phyloP scores from a whole-genome alignment of 306 rosid species.

The Arachis stenosperma region DNA sequence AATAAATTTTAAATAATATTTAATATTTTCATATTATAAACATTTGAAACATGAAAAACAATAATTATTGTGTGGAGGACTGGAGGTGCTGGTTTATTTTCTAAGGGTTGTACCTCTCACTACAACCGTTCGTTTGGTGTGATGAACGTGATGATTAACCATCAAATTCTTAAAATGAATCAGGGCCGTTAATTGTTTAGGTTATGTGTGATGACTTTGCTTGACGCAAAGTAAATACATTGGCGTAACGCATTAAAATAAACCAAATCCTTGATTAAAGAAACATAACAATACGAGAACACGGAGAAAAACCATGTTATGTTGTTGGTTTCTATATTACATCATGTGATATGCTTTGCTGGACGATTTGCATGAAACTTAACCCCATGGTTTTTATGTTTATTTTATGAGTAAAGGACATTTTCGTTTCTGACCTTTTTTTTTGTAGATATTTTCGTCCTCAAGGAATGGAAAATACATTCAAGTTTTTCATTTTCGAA shows the following conservation, averaged over 20 bases:
- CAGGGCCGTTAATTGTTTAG: neutral
- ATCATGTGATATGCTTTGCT: neutral
- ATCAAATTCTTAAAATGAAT: neutral
- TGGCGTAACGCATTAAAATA: conserved; percentile 29
- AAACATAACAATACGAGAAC: neutral
- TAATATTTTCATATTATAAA: no score
- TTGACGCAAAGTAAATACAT: neutral
- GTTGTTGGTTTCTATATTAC: neutral
- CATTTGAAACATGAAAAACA: no score
- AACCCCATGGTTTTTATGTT: no score
- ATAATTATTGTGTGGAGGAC: no score
- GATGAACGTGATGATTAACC: neutral
- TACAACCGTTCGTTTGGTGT: neutral
- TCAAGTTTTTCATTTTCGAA: no score
- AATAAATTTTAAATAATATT: no score
- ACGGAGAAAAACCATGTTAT: neutral
- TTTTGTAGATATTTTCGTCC: no score
- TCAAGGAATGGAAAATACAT: no score
- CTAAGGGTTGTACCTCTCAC: neutral
- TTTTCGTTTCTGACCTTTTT: no score
- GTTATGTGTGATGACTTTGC: neutral
- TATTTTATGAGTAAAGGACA: no score
- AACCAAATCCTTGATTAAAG: neutral
- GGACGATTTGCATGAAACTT: neutral
- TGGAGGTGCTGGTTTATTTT: neutral